A percentile compares a stretch with the other conserved stretches of the same genome.
Conservation (phyloP, 78 protist genomes). For the Planoprotostelium fungivorum region DNA sequence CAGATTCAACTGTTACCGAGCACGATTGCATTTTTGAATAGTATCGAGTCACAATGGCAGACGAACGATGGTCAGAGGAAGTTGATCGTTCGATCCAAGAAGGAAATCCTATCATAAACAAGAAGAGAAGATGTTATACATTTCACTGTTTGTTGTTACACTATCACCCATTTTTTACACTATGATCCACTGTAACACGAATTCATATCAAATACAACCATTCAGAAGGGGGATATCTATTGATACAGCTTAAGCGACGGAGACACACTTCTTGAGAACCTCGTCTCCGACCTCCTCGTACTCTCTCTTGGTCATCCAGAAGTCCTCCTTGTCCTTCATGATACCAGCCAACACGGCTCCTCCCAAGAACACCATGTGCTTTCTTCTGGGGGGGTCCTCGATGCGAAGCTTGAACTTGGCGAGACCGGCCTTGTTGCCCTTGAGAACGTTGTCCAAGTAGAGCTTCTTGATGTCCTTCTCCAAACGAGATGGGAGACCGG, state of each 20-base stretch:
- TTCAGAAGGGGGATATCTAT: too few relatives aligned
- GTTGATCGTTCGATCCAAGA: neutral
- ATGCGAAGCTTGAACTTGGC: conserved; percentile 87
- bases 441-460: conserved; percentile 74
- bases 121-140: neutral
- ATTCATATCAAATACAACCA: too few relatives aligned
- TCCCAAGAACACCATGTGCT: conserved; percentile 99
- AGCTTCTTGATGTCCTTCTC: conserved; percentile 92
- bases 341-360: conserved; percentile 98
- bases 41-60: neutral
- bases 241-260: conserved; percentile 2
- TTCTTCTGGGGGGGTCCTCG: conserved; percentile 98
- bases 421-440: conserved; percentile 71
- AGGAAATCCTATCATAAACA: neutral
- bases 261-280: conserved; percentile 29
- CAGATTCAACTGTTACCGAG: neutral
- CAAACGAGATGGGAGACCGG: conserved; percentile 92
- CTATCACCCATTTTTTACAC: too few relatives aligned
- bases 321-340: conserved; percentile 76
- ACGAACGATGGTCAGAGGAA: neutral
- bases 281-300: conserved; percentile 83
- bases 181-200: too few relatives aligned
- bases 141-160: too few relatives aligned
- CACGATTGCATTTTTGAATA: neutral
- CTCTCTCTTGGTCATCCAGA: conserved; percentile 89